Conservation (phyloP, 2,329 filamentous ascomycete genomes). For the Fonsecaea monophora region DNA sequence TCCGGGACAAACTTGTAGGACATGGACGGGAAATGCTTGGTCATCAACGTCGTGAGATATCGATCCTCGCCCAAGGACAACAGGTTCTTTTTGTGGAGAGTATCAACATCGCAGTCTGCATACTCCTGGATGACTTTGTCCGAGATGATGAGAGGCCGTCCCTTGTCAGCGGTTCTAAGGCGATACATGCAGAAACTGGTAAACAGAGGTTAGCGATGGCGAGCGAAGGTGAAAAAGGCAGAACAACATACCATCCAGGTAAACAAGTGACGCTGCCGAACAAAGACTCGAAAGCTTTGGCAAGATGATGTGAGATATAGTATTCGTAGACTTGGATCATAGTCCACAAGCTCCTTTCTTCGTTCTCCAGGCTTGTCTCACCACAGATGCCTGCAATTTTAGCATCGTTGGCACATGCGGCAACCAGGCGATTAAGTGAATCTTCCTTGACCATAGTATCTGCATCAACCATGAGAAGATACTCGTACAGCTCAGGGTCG, state of each 20-base stretch:
- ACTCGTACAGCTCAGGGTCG: slow-evolving; percentile 96
- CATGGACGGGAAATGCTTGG: slow-evolving; percentile 94
- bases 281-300: slow-evolving; percentile 96
- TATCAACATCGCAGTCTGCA: slow-evolving; percentile 86
- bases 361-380: slow-evolving; percentile 94
- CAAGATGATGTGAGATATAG: slow-evolving; percentile 95
- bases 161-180: slow-evolving; percentile 88
- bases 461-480: slow-evolving; percentile 95
- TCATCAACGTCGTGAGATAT: slow-evolving; percentile 96
- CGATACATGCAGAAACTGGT: slow-evolving; percentile 98
- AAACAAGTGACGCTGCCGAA: slow-evolving; percentile 99
- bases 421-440: slow-evolving; percentile 88
- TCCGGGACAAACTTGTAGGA: slow-evolving; percentile 95
- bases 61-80: slow-evolving; percentile 95
- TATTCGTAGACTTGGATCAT: slow-evolving; percentile 99
- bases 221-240: neutral
- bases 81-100: slow-evolving; percentile 92
- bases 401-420: slow-evolving; percentile 88
- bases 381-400: slow-evolving; percentile 98
- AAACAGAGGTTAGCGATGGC: slow-evolving; percentile 47
- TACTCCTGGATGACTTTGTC: slow-evolving; percentile 89
- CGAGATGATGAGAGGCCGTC: slow-evolving; percentile 90
- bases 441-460: slow-evolving; percentile 95
- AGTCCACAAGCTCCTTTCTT: slow-evolving; percentile 95
- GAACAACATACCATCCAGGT: slow-evolving; percentile 84